Evolutionary conservation across 2,329 filamentous ascomycete species (phyloP).

Genomic region (Xylariaceae sp.): DNA sequence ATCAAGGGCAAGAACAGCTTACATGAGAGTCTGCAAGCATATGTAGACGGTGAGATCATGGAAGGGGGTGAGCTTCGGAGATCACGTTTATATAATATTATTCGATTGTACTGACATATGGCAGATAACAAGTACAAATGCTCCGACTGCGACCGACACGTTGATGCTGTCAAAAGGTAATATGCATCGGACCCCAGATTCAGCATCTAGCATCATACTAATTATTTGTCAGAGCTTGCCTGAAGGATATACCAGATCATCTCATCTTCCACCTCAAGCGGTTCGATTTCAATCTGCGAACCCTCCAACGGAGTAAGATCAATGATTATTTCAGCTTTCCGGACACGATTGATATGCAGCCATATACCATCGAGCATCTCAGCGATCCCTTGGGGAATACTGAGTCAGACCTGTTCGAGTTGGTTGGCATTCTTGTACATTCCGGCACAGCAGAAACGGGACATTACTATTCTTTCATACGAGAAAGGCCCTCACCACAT

Average conservation of each 20-base stretch:
- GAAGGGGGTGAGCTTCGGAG: conserved; percentile 62
- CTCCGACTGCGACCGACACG: conserved; percentile 80
- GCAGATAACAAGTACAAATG: conserved; percentile 97
- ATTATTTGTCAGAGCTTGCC: conserved; percentile 60
- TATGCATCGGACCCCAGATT: neutral
- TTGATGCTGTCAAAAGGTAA: conserved; percentile 86
- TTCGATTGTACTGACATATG: conserved; percentile 15
- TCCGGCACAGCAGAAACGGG: conserved; percentile 89
- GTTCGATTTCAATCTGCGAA: conserved; percentile 75
- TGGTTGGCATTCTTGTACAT: conserved; percentile 93
- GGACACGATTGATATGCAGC: conserved; percentile 74
- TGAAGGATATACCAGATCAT: conserved; percentile 90
- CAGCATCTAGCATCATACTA: conserved; percentile 9
- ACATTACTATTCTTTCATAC: conserved; percentile 95
- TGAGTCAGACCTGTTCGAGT: conserved; percentile 75
- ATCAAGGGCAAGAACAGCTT: conserved; percentile 87
- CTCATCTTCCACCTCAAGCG: conserved; percentile 92
- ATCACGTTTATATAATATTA: neutral
- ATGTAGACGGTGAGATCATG: conserved; percentile 93
- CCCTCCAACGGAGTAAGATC: conserved; percentile 82
- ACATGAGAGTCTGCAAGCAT: conserved; percentile 86
- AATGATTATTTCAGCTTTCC: conserved; percentile 95
- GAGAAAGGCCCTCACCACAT: conserved; percentile 62
- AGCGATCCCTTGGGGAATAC: conserved; percentile 54
- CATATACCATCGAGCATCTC: conserved; percentile 83